These are phyloP conservation scores for Neoboletus magnificus DNA, from an alignment of 768 basidiomycete species.

Conservation along the genomic window DNA sequence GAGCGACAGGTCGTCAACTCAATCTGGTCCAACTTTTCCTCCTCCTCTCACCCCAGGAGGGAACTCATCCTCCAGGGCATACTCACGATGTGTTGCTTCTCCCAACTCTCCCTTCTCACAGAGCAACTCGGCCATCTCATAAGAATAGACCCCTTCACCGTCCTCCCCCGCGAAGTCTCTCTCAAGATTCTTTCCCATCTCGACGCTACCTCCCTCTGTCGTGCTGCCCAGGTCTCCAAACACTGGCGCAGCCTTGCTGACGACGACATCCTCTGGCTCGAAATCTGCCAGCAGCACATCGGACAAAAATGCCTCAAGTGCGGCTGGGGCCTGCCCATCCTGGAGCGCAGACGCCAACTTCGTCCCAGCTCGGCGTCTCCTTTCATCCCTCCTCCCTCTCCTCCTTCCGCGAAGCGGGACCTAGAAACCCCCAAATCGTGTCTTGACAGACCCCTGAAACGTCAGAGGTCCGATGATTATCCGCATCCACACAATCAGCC, in stretches of 20 bases:
- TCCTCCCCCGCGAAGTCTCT: constrained; percentile 86
- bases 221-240: constrained; percentile 86
- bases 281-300: constrained; percentile 98
- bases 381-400: constrained; percentile 29
- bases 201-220: constrained; percentile 89
- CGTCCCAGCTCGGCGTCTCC: constrained; percentile 41
- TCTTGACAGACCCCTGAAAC: constrained; percentile 45
- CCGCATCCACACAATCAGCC: constrained; percentile 1
- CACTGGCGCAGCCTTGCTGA: constrained; percentile 89
- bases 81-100: constrained; percentile 99
- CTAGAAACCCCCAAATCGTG: constrained; percentile 30
- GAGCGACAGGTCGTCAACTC: constrained; percentile 88
- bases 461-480: constrained; percentile 35
- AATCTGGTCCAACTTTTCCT: constrained; percentile 96
- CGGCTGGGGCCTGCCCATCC: constrained; percentile 93
- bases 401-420: constrained; percentile 39
- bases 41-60: constrained; percentile 85
- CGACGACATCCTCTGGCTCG: constrained; percentile 92
- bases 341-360: constrained; percentile 66
- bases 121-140: constrained; percentile 90
- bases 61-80: constrained; percentile 95
- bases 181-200: constrained; percentile 85
- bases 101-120: constrained; percentile 92
- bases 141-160: constrained; percentile 89
- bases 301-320: constrained; percentile 96